Conservation (phyloP, 306 rosid species). For the Sechiopsis laciniata region DNA sequence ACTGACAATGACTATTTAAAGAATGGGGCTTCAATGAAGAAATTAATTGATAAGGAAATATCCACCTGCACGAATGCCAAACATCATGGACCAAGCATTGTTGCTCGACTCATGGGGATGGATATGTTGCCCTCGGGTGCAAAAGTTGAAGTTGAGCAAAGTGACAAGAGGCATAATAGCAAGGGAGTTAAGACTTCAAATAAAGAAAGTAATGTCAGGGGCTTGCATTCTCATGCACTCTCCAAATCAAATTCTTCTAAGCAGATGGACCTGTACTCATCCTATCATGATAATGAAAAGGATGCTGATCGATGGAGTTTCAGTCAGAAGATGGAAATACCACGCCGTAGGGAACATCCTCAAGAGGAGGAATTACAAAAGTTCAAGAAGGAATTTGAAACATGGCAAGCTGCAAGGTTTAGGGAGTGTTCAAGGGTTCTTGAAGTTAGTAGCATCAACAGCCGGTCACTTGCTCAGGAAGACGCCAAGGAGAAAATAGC, state of each 20-base stretch:
- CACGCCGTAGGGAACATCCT: conserved; percentile 77
- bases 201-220: conserved; percentile 45
- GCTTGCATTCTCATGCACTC: conserved; percentile 40
- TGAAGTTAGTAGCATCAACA: conserved; percentile 40
- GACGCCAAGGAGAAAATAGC: conserved; percentile 42
- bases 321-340: conserved; percentile 40
- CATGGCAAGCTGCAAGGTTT: conserved; percentile 79
- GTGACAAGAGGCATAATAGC: conserved; percentile 37
- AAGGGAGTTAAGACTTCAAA: conserved; percentile 41
- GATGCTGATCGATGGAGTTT: conserved; percentile 50
- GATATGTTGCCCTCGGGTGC: conserved; percentile 55
- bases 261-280: conserved; percentile 41
- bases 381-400: conserved; percentile 93
- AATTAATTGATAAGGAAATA: conserved; percentile 73
- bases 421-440: conserved; percentile 66
- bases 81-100: conserved; percentile 72
- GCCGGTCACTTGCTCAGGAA: conserved; percentile 42
- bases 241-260: conserved; percentile 47
- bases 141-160: conserved; percentile 45
- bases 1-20: conserved; percentile 39
- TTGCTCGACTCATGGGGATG: conserved; percentile 97
- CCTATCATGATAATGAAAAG: conserved; percentile 29
- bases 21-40: conserved; percentile 72
- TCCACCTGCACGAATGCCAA: conserved; percentile 49
- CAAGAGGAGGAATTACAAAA: conserved; percentile 90